Evolutionary conservation across 495 filamentous ascomycete species (phyloP).

Genomic region (Halenospora varia): DNA sequence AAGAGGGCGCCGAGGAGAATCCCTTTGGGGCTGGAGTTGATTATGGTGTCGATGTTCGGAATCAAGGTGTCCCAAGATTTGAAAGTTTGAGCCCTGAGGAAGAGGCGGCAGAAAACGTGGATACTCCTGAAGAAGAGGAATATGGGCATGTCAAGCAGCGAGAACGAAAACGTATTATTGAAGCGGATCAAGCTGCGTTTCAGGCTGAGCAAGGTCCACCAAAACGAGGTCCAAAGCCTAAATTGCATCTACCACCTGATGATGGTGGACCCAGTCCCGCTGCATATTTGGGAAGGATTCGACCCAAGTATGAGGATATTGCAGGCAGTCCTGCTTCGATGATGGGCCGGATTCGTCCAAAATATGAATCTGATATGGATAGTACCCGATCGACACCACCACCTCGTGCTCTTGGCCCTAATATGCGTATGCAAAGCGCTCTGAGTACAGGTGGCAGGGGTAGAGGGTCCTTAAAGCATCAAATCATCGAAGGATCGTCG

Average conservation of each 20-base stretch:
- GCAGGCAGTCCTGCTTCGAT: constrained; percentile 37
- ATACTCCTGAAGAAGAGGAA: constrained; percentile 76
- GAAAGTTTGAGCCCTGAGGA: constrained; percentile 72
- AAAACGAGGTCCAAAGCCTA: constrained; percentile 47
- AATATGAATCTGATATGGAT: constrained; percentile 55
- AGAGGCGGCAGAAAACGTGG: constrained; percentile 82
- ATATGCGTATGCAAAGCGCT: constrained; percentile 35
- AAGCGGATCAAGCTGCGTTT: constrained; percentile 40
- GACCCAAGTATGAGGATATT: constrained; percentile 43
- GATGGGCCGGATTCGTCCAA: constrained; percentile 42
- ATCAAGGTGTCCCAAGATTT: constrained; percentile 78
- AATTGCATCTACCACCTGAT: constrained; percentile 53
- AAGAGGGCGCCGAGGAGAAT: constrained; percentile 78
- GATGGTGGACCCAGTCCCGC: constrained; percentile 44
- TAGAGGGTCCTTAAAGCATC: constrained; percentile 43
- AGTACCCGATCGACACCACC: constrained; percentile 55
- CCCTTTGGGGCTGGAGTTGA: constrained; percentile 80
- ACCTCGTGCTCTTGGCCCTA: constrained; percentile 40
- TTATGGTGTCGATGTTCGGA: constrained; percentile 56
- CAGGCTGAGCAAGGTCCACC: constrained; percentile 39
- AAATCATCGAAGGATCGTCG: constrained; percentile 47
- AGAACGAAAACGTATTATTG: constrained; percentile 72
- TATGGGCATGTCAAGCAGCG: constrained; percentile 83
- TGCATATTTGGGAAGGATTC: constrained; percentile 36
- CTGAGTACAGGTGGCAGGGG: constrained; percentile 19